Evolutionary conservation across 257 asterid genomes (phyloP).

Genomic region (Cordia subcordata): DNA sequence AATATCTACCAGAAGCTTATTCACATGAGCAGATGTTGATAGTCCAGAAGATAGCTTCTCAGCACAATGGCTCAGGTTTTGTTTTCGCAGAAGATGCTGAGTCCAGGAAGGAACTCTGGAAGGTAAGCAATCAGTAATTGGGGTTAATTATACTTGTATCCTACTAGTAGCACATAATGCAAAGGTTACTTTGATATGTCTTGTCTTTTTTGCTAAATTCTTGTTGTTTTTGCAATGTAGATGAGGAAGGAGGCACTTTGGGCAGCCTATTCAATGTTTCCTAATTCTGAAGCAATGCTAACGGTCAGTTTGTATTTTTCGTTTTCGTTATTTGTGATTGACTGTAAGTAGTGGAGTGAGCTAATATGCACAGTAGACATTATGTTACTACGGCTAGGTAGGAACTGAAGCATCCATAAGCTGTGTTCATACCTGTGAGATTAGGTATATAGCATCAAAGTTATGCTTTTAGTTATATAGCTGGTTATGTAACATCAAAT

Average conservation of each 20-base stretch:
- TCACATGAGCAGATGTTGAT: conserved; percentile 78
- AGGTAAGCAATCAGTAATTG: conserved; percentile 34
- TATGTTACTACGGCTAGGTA: no score
- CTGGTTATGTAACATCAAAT: no score
- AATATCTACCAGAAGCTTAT: conserved; percentile 63
- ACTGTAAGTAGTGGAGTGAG: background rate
- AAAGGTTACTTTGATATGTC: background rate
- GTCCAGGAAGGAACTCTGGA: conserved; percentile 92
- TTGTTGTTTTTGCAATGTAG: conserved; percentile 29
- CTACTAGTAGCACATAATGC: background rate
- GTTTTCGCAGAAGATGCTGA: conserved; percentile 87
- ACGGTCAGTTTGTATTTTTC: conserved; percentile 44
- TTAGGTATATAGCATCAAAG: no score
- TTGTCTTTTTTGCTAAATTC: conserved; percentile 1
- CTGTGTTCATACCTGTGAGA: no score
- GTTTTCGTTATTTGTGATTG: background rate
- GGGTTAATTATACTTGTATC: no score
- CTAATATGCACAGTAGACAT: background rate
- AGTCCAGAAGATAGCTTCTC: conserved; percentile 87
- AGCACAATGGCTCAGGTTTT: conserved; percentile 84
- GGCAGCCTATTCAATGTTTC: conserved; percentile 96
- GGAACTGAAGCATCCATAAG: no score
- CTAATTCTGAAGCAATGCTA: conserved; percentile 73
- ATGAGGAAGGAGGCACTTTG: conserved; percentile 98
- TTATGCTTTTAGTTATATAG: no score